These are phyloP conservation scores for Simplicillium sp. DNA, from an alignment of 2,329 filamentous ascomycete species.

Conservation along the genomic window DNA sequence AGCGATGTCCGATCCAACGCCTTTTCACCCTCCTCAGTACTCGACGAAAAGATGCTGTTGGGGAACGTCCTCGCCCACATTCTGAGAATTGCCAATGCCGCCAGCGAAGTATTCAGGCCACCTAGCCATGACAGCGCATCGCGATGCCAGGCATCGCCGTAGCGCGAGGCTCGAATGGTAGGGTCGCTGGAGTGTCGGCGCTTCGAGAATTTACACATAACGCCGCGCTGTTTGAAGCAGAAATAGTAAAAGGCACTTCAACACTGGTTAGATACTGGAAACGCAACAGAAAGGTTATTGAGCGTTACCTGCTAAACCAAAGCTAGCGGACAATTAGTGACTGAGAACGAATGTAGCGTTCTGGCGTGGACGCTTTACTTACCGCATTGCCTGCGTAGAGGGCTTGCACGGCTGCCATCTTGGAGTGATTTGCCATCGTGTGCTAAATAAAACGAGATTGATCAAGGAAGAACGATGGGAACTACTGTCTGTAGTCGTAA, in stretches of 20 bases:
- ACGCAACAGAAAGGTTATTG: background rate
- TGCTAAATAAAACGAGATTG: too few relatives aligned
- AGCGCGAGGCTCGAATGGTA: slow-evolving; percentile 3
- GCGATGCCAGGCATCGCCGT: slow-evolving; percentile 15
- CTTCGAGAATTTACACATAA: slow-evolving; percentile 11
- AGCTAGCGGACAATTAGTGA: background rate
- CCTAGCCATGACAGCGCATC: slow-evolving; percentile 16
- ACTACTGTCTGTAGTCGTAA: too few relatives aligned
- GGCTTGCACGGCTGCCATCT: slow-evolving; percentile 8
- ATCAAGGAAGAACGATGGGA: too few relatives aligned
- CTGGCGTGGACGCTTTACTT: too few relatives aligned
- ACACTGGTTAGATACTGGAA: background rate
- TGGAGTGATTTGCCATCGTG: too few relatives aligned
- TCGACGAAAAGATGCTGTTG: slow-evolving; percentile 4
- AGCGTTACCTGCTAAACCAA: background rate
- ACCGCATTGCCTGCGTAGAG: slow-evolving; percentile 13
- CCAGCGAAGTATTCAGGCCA: slow-evolving; percentile 12
- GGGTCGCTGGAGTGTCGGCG: slow-evolving; percentile 7
- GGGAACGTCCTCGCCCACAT: slow-evolving; percentile 1
- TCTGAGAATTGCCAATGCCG: slow-evolving; percentile 9
- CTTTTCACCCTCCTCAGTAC: slow-evolving; percentile 8
- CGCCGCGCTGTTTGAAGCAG: slow-evolving; percentile 8
- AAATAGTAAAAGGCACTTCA: slow-evolving; percentile 12
- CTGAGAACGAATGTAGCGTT: too few relatives aligned
- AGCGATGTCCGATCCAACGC: slow-evolving; percentile 12